Conservation (phyloP, 2,329 filamentous ascomycete genomes). For the Stagonosporopsis vannaccii region DNA sequence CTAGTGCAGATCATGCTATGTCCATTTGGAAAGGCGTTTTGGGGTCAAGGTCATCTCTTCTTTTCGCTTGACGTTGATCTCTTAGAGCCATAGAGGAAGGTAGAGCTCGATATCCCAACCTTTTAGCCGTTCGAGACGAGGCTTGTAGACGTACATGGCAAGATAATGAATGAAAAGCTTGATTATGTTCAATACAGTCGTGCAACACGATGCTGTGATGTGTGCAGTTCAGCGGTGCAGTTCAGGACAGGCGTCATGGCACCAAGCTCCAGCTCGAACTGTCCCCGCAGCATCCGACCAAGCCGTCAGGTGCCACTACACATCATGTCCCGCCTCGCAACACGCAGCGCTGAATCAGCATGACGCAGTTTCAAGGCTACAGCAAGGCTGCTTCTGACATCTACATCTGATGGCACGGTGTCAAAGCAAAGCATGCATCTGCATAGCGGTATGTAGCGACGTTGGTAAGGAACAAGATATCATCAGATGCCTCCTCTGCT, state of each 20-base stretch:
- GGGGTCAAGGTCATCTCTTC: constrained; percentile 18
- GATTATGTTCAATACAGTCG: neutral
- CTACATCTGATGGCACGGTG: neutral
- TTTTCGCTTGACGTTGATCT: constrained; percentile 22
- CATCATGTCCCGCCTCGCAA: constrained; percentile 2
- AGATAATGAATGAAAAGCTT: constrained; percentile 12
- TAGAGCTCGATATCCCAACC: constrained; percentile 21
- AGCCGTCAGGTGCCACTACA: neutral
- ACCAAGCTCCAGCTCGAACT: neutral
- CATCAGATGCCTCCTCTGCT: constrained; percentile 67
- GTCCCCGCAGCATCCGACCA: constrained; percentile 6
- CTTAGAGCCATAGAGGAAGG: constrained; percentile 23
- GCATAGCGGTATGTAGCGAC: constrained; percentile 60
- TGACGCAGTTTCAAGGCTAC: neutral
- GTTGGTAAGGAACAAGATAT: constrained; percentile 72
- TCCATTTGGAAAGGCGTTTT: constrained; percentile 31
- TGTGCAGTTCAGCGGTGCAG: neutral
- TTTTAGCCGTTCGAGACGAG: constrained; percentile 8
- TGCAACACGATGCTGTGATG: neutral
- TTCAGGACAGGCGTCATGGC: neutral
- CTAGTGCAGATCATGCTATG: constrained; percentile 25
- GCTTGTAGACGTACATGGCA: constrained; percentile 19
- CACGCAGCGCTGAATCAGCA: constrained; percentile 4
- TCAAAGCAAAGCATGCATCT: constrained; percentile 4
- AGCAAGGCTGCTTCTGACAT: neutral